Conservation (phyloP, 2,329 filamentous ascomycete genomes). For the Dothideomycetidae sp. region DNA sequence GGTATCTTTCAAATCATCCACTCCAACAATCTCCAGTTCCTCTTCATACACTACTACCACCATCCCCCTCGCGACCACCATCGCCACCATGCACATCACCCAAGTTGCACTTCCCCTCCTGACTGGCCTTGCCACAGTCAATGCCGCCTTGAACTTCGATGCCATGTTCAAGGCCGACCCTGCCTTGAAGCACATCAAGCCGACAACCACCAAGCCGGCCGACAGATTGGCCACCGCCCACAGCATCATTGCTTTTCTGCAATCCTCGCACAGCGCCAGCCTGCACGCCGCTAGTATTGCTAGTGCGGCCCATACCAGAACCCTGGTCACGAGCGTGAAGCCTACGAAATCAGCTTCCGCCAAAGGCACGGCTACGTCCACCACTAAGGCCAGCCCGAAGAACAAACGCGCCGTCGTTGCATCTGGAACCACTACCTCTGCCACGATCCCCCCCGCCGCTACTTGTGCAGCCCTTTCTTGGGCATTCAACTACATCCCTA, state of each 20-base stretch:
- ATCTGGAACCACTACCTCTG: constrained; percentile 8
- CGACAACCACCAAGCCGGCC: neutral
- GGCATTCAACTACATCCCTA: constrained; percentile 5
- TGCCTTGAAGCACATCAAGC: constrained; percentile 5
- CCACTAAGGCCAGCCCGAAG: constrained; percentile 12
- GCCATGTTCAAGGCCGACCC: constrained; percentile 8
- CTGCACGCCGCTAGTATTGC: constrained; percentile 1
- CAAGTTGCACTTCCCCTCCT: constrained; percentile 7
- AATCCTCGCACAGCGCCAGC: no score
- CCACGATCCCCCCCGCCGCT: constrained; percentile 5
- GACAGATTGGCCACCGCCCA: constrained; percentile 3
- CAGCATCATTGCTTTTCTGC: constrained; percentile 1
- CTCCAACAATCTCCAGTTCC: no score
- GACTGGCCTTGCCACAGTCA: constrained; percentile 2
- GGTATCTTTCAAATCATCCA: no score
- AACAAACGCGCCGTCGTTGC: constrained; percentile 9
- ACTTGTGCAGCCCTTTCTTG: neutral
- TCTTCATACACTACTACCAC: no score
- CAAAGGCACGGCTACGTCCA: constrained; percentile 11
- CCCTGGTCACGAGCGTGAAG: constrained; percentile 7
- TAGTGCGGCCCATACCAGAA: neutral
- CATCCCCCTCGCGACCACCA: no score
- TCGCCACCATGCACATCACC: constrained; percentile 5
- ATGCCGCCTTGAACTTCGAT: constrained; percentile 4
- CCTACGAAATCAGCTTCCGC: constrained; percentile 10